Conservation (phyloP, 169 alveolate genomes). For the Besnoitia besnoiti region DNA sequence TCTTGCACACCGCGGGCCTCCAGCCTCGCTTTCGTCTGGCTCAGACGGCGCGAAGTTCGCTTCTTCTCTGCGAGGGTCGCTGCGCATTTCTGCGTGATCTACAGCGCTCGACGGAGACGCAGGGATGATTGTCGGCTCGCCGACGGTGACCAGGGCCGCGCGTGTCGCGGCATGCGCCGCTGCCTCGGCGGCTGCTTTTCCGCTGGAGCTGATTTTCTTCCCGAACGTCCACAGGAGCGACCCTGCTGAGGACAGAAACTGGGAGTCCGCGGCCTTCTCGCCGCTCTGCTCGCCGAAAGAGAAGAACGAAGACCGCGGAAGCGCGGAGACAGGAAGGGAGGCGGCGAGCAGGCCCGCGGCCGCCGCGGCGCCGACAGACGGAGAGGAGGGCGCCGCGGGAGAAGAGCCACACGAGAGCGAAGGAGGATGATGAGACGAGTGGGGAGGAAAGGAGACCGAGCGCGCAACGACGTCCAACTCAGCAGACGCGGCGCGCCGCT, state of each 20-base stretch:
- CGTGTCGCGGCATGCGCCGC: neutral
- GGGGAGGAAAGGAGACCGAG: no score
- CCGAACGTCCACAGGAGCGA: neutral
- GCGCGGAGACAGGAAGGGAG: neutral
- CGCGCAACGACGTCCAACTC: no score
- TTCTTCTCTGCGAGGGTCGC: neutral
- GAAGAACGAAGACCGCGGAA: neutral
- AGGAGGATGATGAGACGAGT: neutral
- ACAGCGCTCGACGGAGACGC: no score
- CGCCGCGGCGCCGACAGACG: neutral
- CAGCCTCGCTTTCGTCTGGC: neutral
- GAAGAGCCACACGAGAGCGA: neutral
- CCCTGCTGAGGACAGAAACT: neutral
- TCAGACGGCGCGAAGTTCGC: no score
- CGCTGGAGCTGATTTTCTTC: neutral
- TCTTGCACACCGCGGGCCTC: neutral
- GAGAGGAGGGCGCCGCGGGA: neutral
- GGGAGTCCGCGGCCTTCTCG: neutral
- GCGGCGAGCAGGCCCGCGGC: no score
- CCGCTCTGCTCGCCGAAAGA: neutral
- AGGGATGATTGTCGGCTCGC: neutral
- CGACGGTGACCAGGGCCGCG: conserved; percentile 15
- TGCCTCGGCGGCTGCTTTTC: conserved; percentile 4
- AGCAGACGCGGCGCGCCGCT: no score
- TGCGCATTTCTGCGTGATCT: no score